phyloP scores from a whole-genome alignment of 2,329 filamentous ascomycete species.

The Epichloe typhina region DNA sequence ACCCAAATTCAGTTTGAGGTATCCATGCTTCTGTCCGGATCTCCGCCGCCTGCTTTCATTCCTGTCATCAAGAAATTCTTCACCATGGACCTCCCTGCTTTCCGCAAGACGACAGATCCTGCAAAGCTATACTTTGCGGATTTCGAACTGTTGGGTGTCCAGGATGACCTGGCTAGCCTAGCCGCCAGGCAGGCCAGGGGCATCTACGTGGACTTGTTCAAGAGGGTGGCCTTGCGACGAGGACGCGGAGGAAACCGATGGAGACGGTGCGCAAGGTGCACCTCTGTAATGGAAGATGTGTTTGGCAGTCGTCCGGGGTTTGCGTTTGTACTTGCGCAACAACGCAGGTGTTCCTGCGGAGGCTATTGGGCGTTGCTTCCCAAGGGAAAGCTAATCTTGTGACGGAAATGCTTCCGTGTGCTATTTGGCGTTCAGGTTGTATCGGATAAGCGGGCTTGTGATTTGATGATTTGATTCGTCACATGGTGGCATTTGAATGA shows the following conservation, averaged over 20 bases:
- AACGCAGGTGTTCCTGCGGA: slow-evolving; percentile 41
- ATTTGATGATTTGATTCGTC: no score
- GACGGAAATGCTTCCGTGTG: background rate
- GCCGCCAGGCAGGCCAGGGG: slow-evolving; percentile 23
- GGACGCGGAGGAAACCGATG: slow-evolving; percentile 15
- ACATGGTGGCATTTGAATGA: no score
- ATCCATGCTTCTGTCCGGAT: slow-evolving; percentile 34
- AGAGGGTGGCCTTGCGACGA: slow-evolving; percentile 37
- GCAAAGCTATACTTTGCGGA: slow-evolving; percentile 61
- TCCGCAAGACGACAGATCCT: slow-evolving; percentile 48
- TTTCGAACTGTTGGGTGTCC: slow-evolving; percentile 54
- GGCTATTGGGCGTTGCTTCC: slow-evolving; percentile 37
- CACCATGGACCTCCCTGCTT: slow-evolving; percentile 39
- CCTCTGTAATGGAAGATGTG: slow-evolving; percentile 52
- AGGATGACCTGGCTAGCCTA: slow-evolving; percentile 40
- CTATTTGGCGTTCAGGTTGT: background rate
- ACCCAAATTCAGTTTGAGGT: slow-evolving; percentile 38
- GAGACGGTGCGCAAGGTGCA: slow-evolving; percentile 40
- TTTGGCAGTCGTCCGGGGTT: slow-evolving; percentile 33
- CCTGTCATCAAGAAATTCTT: slow-evolving; percentile 54
- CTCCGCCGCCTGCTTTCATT: slow-evolving; percentile 33
- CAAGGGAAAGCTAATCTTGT: slow-evolving; percentile 15
- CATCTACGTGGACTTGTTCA: slow-evolving; percentile 42
- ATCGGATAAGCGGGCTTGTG: background rate
- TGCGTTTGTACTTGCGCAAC: slow-evolving; percentile 39